Percentiles rank a stretch among this genome's conserved stretches.
These are phyloP conservation scores for Pyropia haitanensis DNA, from an alignment of 23 red algal species.

Conservation along the genomic window DNA sequence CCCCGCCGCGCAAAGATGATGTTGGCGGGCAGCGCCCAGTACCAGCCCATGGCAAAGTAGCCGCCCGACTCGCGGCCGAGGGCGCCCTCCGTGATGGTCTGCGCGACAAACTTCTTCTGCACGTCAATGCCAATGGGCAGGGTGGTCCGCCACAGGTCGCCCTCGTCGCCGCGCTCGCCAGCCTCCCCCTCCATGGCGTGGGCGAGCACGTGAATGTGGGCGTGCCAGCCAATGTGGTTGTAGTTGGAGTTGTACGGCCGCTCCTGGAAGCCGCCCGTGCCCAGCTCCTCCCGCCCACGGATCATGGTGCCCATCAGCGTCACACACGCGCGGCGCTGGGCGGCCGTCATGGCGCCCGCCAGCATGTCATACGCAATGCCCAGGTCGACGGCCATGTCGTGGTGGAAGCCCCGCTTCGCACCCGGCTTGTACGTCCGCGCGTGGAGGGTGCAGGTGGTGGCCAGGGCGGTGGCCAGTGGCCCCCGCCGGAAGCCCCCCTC, in stretches of 20 bases:
- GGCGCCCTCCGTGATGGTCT: too few relatives aligned
- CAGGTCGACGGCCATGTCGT: neutral
- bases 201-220: neutral
- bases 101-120: too few relatives aligned
- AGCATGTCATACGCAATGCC: neutral
- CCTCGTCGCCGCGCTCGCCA: too few relatives aligned
- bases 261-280: neutral
- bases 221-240: neutral
- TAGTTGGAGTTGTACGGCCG: neutral
- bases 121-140: too few relatives aligned
- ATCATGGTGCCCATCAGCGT: neutral
- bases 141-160: too few relatives aligned
- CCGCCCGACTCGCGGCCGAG: too few relatives aligned
- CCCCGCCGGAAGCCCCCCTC: neutral
- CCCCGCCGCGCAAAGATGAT: too few relatives aligned
- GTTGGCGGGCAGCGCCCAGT: too few relatives aligned
- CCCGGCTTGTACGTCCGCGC: neutral
- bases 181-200: neutral
- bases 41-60: too few relatives aligned
- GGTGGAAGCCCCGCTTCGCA: neutral
- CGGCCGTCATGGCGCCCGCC: neutral
- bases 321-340: neutral
- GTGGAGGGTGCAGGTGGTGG: neutral
- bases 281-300: neutral
- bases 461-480: neutral